These are phyloP conservation scores for Terana coerulea DNA, from an alignment of 768 basidiomycete species.

Conservation along the genomic window DNA sequence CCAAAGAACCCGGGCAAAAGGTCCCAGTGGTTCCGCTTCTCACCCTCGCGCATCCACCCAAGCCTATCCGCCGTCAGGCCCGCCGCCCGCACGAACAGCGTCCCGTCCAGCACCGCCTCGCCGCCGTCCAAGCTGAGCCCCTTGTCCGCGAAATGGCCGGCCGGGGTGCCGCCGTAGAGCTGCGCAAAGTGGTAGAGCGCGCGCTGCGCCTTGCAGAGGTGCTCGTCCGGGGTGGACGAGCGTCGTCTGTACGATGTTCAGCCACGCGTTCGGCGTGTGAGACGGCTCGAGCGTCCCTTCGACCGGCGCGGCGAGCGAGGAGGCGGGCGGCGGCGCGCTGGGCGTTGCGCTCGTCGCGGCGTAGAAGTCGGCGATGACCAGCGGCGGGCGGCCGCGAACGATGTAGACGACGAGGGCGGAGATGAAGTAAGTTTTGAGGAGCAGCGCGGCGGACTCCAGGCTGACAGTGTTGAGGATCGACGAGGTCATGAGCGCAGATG, in stretches of 20 bases:
- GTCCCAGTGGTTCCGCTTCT: slow-evolving; percentile 10
- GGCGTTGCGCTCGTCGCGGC: slow-evolving; percentile 17
- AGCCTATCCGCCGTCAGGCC: slow-evolving; percentile 43
- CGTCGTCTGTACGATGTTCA: slow-evolving; percentile 47
- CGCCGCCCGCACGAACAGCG: slow-evolving; percentile 57
- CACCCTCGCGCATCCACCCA: slow-evolving; percentile 16
- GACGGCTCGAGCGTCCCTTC: slow-evolving; percentile 29
- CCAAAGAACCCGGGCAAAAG: slow-evolving; percentile 10
- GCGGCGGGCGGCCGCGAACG: slow-evolving; percentile 47
- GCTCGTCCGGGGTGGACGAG: slow-evolving; percentile 59
- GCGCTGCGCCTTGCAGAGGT: slow-evolving; percentile 47
- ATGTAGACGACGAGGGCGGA: slow-evolving; percentile 51
- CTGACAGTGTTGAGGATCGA: slow-evolving; percentile 36
- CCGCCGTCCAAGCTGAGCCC: no score
- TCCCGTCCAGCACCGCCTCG: slow-evolving; percentile 62
- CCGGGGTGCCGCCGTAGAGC: slow-evolving; percentile 39
- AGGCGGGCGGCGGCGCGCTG: slow-evolving; percentile 21
- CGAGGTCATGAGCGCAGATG: slow-evolving; percentile 59
- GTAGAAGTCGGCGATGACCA: slow-evolving; percentile 51
- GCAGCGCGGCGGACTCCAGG: slow-evolving; percentile 40
- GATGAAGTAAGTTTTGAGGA: slow-evolving; percentile 60
- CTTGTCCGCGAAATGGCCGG: slow-evolving; percentile 28
- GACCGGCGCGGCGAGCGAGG: slow-evolving; percentile 24
- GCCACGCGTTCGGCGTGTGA: slow-evolving; percentile 55
- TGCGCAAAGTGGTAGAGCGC: slow-evolving; percentile 43